Base-by-base conservation (phyloP, 495 filamentous ascomycete genomes). In the Tuber indicum region DNA sequence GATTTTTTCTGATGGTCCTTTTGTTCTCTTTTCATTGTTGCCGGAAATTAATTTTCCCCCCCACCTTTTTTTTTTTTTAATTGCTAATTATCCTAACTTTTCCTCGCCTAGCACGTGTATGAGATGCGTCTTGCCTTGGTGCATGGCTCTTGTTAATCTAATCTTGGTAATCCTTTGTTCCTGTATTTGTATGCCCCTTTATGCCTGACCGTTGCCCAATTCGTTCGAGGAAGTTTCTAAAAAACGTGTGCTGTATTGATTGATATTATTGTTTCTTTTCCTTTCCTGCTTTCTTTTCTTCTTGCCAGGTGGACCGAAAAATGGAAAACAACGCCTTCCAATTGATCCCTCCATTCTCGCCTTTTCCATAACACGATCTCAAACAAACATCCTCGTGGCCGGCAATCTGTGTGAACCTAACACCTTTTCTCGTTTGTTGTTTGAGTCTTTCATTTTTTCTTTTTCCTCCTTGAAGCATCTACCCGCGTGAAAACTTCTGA, bases 111-210 rank as follows among this genome's bases (percentile, higher is more conserved):
- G 73, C 78, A 80, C 78, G 78, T 80, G 78, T 76, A 71, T 49
- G 49, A 72, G 71, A 80, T 76, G 78, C 78, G 78, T 80, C 77
- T 76, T 80, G 78, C 47, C 73, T 79, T 80, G 73, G 75, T 74
- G 77, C 77, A 80, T 80, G 78, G 58, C 77, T 80, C 74, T 80
- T 66, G 73, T 73, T 74, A 49, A 72, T 49, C 78, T 80, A 80
- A 80, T 80, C 78, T 80, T 80, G 78, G 78, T 80, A 80, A 80
- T 79, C 77, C 74, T 76, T 80, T 80, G 78, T 78, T 43, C 70
- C 75, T 73, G 70, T 32, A 32, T 32, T 32, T 76, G 77, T 41
- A 41, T 75, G 45, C 75, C 74, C 74, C 77, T 76, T 78, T 78
- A 78, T 78, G 74, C 77, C 73, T 39, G 71, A 62, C 70, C 71